These are phyloP conservation scores for Cichorium intybus DNA, from an alignment of 140 eudicot genomes.

Conservation along the genomic window DNA sequence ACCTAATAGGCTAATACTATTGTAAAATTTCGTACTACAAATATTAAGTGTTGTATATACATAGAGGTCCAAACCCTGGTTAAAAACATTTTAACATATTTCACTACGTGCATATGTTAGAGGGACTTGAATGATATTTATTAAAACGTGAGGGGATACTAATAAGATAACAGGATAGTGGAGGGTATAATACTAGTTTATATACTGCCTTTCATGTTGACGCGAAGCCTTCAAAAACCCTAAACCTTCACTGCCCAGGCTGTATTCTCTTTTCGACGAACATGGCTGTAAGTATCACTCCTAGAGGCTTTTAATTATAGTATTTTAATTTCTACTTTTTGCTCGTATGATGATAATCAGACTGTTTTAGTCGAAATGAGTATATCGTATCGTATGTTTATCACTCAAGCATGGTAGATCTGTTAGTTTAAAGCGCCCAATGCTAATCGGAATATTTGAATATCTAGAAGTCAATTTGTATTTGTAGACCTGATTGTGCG, in stretches of 20 bases:
- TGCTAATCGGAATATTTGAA: not conserved
- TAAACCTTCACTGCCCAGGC: conserved; percentile 7
- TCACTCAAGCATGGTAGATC: not conserved
- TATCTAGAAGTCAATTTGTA: not conserved
- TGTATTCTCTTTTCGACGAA: not conserved
- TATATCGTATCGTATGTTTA: not conserved
- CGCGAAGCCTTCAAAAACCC: conserved; percentile 21
- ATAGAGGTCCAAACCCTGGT: too few relatives aligned
- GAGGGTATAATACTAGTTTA: conserved; percentile 11
- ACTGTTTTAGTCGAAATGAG: not conserved
- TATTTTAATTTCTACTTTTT: not conserved
- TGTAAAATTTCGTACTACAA: too few relatives aligned
- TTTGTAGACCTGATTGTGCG: not conserved
- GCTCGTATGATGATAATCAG: not conserved
- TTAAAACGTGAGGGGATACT: not conserved
- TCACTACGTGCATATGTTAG: not conserved
- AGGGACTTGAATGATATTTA: conserved; percentile 2
- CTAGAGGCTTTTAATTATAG: not conserved
- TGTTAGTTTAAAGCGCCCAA: too few relatives aligned
- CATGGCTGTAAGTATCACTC: conserved; percentile 24
- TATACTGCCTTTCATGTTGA: conserved; percentile 6
- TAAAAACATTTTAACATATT: too few relatives aligned
- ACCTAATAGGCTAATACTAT: too few relatives aligned
- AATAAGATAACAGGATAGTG: not conserved
- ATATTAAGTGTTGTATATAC: too few relatives aligned